Percentiles rank a stretch among this genome's conserved stretches.
phyloP scores from a whole-genome alignment of 1,284 basidiomycete genomes.

The Sporisorium reilianum region DNA sequence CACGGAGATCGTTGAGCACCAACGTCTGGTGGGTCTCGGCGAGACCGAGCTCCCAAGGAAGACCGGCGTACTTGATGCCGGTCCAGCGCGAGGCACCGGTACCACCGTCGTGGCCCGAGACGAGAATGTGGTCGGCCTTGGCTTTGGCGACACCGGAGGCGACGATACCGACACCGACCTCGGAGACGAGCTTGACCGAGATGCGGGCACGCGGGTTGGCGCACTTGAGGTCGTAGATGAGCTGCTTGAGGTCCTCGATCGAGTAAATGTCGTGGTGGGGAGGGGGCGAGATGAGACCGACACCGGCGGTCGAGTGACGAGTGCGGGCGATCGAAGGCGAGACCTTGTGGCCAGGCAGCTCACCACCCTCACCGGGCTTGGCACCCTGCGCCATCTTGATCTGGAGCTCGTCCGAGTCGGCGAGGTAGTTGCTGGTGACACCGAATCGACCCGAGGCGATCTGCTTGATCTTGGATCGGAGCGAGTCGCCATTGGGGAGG shows the following conservation, averaged over 20 bases:
- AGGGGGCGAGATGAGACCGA: constrained; percentile 65
- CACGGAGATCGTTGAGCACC: constrained; percentile 66
- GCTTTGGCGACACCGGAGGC: constrained; percentile 67
- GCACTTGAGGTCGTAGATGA: constrained; percentile 68
- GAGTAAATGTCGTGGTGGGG: constrained; percentile 68
- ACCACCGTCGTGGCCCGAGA: constrained; percentile 67
- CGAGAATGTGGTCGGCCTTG: constrained; percentile 67
- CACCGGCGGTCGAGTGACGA: constrained; percentile 65
- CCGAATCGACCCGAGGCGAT: constrained; percentile 67
- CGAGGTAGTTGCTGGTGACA: constrained; percentile 65
- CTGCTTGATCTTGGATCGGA: constrained; percentile 68
- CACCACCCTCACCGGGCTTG: constrained; percentile 68
- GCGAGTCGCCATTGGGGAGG: constrained; percentile 66
- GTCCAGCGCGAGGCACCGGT: constrained; percentile 67
- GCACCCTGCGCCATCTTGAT: constrained; percentile 69
- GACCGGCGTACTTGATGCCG: constrained; percentile 66
- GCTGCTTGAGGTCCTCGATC: constrained; percentile 67
- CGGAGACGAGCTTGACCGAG: constrained; percentile 66
- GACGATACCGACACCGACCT: constrained; percentile 66
- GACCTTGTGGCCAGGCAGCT: constrained; percentile 67
- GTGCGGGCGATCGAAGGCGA: constrained; percentile 66
- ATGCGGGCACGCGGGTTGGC: constrained; percentile 65
- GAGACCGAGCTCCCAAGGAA: constrained; percentile 68
- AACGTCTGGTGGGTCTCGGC: constrained; percentile 67
- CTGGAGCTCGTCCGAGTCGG: constrained; percentile 67